Evolutionary conservation across 169 alveolate genomes (phyloP).

Genomic region (Cryptosporidium tyzzeri): DNA sequence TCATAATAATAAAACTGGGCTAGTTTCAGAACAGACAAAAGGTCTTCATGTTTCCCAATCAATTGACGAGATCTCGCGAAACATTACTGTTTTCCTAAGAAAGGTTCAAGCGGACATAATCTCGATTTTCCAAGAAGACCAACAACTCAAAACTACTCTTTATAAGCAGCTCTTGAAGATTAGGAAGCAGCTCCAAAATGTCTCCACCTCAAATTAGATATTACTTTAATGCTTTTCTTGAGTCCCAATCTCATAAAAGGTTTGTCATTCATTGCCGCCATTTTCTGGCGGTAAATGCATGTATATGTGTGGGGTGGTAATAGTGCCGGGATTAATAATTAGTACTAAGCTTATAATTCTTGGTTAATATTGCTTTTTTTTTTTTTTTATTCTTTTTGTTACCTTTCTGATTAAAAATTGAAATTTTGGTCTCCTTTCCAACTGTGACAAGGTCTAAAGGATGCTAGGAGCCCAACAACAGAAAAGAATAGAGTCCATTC

Average conservation of each 20-base stretch:
- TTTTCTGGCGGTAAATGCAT: conserved; percentile 47
- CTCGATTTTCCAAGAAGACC: conserved; percentile 28
- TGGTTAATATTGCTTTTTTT: conserved; percentile 23
- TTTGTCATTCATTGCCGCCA: conserved; percentile 1
- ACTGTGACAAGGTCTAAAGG: conserved; percentile 15
- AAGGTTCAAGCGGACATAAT: conserved; percentile 24
- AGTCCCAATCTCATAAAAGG: neutral
- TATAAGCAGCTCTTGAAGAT: conserved; percentile 31
- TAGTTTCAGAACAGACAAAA: neutral
- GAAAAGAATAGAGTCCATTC: conserved; percentile 57
- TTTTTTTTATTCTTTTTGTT: neutral
- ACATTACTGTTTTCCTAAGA: neutral
- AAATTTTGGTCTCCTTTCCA: conserved; percentile 17
- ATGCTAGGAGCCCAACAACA: conserved; percentile 77
- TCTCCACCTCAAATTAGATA: conserved; percentile 5
- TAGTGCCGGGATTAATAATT: conserved; percentile 28
- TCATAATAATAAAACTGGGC: neutral
- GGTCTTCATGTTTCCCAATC: conserved; percentile 12
- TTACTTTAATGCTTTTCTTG: neutral
- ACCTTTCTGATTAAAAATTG: neutral
- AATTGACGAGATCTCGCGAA: conserved; percentile 46
- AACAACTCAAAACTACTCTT: conserved; percentile 1
- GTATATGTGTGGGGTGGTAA: conserved; percentile 46
- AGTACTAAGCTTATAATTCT: conserved; percentile 5
- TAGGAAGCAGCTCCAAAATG: conserved; percentile 5